Conservation (phyloP, 495 filamentous ascomycete genomes). For the Eremomyces bilateralis region DNA sequence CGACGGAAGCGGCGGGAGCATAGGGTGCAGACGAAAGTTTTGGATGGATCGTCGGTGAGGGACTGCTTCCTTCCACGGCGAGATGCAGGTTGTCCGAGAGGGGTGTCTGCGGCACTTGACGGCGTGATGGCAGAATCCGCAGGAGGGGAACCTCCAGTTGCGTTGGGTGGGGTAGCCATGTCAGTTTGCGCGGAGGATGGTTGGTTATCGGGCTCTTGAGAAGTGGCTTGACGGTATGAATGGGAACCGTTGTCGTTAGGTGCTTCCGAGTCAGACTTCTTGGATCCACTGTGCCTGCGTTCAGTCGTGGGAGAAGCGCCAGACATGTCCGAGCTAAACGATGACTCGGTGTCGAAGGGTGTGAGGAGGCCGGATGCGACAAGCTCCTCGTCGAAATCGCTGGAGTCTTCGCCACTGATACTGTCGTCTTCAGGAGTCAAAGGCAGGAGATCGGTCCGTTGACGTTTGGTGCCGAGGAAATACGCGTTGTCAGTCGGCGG, state of each 20-base stretch:
- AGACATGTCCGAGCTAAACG: conserved; percentile 18
- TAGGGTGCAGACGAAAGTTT: conserved; percentile 91
- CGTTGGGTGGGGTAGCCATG: conserved; percentile 8
- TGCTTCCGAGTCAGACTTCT: conserved; percentile 26
- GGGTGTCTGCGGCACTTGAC: conserved; percentile 14
- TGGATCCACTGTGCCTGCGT: conserved; percentile 27
- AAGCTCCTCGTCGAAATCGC: conserved; percentile 50
- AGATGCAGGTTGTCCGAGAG: conserved; percentile 45
- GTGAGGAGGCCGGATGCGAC: conserved; percentile 28
- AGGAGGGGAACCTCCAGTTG: background rate
- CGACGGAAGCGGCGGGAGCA: conserved; percentile 95
- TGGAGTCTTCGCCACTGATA: conserved; percentile 55
- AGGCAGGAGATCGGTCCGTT: conserved; percentile 43
- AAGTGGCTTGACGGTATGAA: background rate
- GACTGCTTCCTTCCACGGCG: conserved; percentile 98
- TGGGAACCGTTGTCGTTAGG: conserved; percentile 16
- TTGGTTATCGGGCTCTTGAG: background rate
- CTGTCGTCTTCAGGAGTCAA: conserved; percentile 41
- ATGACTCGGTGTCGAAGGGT: conserved; percentile 18
- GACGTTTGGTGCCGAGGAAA: conserved; percentile 55
- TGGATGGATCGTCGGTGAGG: conserved; percentile 89
- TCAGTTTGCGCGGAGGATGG: conserved; percentile 16
- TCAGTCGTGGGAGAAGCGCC: background rate
- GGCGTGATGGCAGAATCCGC: conserved; percentile 12
- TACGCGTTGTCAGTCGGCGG: conserved; percentile 35